Evolutionary conservation across 208 protist genomes (phyloP).

Genomic region (Trypanosoma mega): DNA sequence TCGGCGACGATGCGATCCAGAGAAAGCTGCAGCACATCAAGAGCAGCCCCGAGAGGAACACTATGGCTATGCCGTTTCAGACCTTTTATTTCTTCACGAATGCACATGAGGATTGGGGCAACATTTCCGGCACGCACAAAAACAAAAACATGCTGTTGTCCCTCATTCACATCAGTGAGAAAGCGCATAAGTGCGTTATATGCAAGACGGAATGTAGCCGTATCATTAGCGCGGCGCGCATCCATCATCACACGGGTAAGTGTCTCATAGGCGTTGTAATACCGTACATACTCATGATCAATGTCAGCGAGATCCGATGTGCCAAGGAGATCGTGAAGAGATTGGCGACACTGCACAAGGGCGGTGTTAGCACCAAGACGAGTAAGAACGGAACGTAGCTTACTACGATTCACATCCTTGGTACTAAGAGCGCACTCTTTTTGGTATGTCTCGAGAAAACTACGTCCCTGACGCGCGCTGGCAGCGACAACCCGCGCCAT

Average conservation of each 20-base stretch:
- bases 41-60: constrained; percentile 35
- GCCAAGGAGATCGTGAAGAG: constrained; percentile 59
- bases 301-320: constrained; percentile 35
- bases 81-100: constrained; percentile 58
- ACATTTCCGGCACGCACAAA: constrained; percentile 67
- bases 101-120: constrained; percentile 37
- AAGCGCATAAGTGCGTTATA: constrained; percentile 41
- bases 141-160: constrained; percentile 47
- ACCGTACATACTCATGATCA: constrained; percentile 80
- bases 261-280: constrained; percentile 73
- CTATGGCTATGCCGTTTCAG: constrained; percentile 38
- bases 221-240: constrained; percentile 56
- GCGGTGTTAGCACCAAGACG: constrained; percentile 40
- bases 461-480: constrained; percentile 51
- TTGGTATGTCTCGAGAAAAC: constrained; percentile 79
- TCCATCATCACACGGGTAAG: constrained; percentile 55
- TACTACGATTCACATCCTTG: constrained; percentile 78
- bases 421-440: constrained; percentile 47
- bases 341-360: constrained; percentile 51
- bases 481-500: constrained; percentile 41
- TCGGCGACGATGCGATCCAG: constrained; percentile 52
- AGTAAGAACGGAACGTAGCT: constrained; percentile 54
- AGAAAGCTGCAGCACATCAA: constrained; percentile 52
- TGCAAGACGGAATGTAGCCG: constrained; percentile 37
- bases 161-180: constrained; percentile 55